Percentiles rank a stretch among this genome's conserved stretches.
phyloP scores from a whole-genome alignment of 1,284 basidiomycete species.

The Spongiforma sp. region DNA sequence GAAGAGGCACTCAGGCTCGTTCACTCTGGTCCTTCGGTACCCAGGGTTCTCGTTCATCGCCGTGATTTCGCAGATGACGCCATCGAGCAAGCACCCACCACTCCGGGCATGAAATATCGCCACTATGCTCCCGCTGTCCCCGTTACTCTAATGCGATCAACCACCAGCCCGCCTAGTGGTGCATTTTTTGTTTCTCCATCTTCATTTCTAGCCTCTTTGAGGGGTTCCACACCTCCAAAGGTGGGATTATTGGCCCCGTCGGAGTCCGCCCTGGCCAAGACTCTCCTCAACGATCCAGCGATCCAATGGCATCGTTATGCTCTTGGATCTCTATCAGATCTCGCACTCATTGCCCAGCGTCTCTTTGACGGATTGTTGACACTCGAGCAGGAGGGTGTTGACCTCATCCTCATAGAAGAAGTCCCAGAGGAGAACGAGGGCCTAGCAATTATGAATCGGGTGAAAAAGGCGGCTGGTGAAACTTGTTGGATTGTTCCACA shows the following conservation, averaged over 20 bases:
- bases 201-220: conserved; percentile 49
- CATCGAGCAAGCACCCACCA: conserved; percentile 83
- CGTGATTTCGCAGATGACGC: conserved; percentile 73
- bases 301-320: conserved; percentile 58
- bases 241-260: conserved; percentile 75
- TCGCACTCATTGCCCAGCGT: conserved; percentile 76
- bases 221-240: conserved; percentile 41
- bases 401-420: conserved; percentile 90
- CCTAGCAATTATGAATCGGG: conserved; percentile 96
- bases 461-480: conserved; percentile 90
- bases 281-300: conserved; percentile 41
- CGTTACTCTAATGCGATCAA: conserved; percentile 74
- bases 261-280: conserved; percentile 60
- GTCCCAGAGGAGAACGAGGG: conserved; percentile 85
- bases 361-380: conserved; percentile 91
- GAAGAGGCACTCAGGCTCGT: conserved; percentile 60
- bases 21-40: conserved; percentile 41
- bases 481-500: conserved; percentile 49
- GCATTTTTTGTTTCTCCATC: conserved; percentile 35
- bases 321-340: conserved; percentile 68
- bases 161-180: conserved; percentile 44
- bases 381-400: conserved; percentile 78
- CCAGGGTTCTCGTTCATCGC: conserved; percentile 73
- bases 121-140: conserved; percentile 95
- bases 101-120: conserved; percentile 99